phyloP scores from a whole-genome alignment of 2,329 filamentous ascomycete species.

The Phoma sp. region DNA sequence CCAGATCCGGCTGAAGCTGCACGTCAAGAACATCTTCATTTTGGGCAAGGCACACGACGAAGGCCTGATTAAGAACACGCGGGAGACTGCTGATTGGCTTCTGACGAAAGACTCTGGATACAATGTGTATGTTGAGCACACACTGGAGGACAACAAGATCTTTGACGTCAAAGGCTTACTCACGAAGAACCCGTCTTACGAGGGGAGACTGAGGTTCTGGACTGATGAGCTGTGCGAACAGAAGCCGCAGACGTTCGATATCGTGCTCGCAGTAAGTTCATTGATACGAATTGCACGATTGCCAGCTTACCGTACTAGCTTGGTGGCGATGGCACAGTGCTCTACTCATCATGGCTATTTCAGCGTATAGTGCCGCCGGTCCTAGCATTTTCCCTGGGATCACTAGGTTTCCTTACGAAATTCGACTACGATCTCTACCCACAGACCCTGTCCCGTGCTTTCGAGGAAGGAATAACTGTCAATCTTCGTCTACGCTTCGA shows the following conservation, averaged over 20 bases:
- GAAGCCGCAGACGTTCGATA: slow-evolving; percentile 88
- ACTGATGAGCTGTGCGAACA: slow-evolving; percentile 76
- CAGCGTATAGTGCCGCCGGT: slow-evolving; percentile 94
- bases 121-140: slow-evolving; percentile 80
- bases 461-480: slow-evolving; percentile 84
- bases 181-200: slow-evolving; percentile 62
- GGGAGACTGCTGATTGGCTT: slow-evolving; percentile 81
- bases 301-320: slow-evolving; percentile 52
- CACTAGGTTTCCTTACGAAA: slow-evolving; percentile 92
- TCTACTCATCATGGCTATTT: slow-evolving; percentile 97
- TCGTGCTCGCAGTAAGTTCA: slow-evolving; percentile 73
- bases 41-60: slow-evolving; percentile 92
- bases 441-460: slow-evolving; percentile 72
- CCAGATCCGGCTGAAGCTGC: slow-evolving; percentile 80
- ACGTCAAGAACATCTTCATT: slow-evolving; percentile 82
- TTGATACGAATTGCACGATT: background rate
- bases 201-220: slow-evolving; percentile 79
- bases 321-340: slow-evolving; percentile 93
- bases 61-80: slow-evolving; percentile 76
- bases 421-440: slow-evolving; percentile 85
- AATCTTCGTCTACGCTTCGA: slow-evolving; percentile 89
- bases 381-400: slow-evolving; percentile 88
- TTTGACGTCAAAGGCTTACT: slow-evolving; percentile 78
- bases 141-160: slow-evolving; percentile 70
- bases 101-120: slow-evolving; percentile 75